These are phyloP conservation scores for Neofusicoccum cordaticola DNA, from an alignment of 2,329 filamentous ascomycete genomes.

Conservation along the genomic window DNA sequence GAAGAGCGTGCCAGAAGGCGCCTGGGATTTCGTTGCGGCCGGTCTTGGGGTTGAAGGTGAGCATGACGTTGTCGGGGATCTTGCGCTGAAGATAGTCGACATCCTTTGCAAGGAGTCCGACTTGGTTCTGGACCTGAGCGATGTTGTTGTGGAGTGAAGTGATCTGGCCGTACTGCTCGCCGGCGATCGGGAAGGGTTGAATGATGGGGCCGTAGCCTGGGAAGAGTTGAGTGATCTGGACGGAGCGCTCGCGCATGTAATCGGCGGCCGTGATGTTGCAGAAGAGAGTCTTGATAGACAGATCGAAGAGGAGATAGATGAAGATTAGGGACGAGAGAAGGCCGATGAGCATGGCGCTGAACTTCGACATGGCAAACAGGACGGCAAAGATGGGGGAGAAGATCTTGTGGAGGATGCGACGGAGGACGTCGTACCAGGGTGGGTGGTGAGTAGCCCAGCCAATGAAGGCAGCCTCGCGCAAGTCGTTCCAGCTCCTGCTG, in stretches of 20 bases:
- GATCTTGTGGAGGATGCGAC: background rate
- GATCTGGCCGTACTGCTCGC: background rate
- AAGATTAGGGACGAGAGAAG: background rate
- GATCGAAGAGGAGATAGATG: background rate
- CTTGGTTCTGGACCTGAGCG: background rate
- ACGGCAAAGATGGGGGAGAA: background rate
- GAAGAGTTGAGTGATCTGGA: background rate
- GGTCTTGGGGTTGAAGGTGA: conserved; percentile 50
- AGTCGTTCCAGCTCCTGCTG: background rate
- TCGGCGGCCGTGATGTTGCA: background rate
- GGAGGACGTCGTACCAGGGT: background rate
- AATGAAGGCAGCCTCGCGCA: background rate
- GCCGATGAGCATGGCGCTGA: background rate
- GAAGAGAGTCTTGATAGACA: background rate
- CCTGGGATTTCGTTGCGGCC: conserved; percentile 56
- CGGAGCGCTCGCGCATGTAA: background rate
- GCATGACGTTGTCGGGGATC: conserved; percentile 57
- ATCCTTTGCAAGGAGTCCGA: conserved; percentile 3
- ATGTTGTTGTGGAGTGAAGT: background rate
- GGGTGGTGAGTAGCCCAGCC: background rate
- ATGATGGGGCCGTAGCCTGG: background rate
- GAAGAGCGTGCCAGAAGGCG: conserved; percentile 65
- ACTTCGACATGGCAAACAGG: background rate
- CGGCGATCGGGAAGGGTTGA: background rate
- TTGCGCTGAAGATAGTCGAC: conserved; percentile 42